A percentile compares a stretch with the other conserved stretches of the same genome.
Conservation (phyloP, 2,329 filamentous ascomycete genomes). For the Coleophoma crateriformis region DNA sequence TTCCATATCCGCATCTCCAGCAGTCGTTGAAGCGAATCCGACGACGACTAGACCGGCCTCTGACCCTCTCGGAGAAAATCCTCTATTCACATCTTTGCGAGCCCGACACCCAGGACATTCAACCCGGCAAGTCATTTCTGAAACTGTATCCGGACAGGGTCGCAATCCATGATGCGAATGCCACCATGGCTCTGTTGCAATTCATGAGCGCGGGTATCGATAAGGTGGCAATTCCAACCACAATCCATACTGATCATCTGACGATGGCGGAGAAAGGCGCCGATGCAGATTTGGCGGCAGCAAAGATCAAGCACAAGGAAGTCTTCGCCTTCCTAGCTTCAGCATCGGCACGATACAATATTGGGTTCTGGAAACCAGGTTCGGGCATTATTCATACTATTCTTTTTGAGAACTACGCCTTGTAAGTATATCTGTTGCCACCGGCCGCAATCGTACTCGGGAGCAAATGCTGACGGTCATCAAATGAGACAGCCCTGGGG, state of each 20-base stretch:
- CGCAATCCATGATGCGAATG: constrained; percentile 37
- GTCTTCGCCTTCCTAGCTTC: constrained; percentile 33
- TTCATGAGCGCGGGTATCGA: constrained; percentile 36
- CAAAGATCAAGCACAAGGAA: constrained; percentile 22
- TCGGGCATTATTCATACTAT: constrained; percentile 33
- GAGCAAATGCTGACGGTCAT: too few species aligned
- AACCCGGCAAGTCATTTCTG: constrained; percentile 31
- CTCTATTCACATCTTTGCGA: constrained; percentile 31
- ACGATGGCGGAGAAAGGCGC: constrained; percentile 28
- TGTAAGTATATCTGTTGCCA: constrained; percentile 8
- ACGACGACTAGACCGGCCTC: constrained; percentile 11
- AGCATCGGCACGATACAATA: constrained; percentile 38
- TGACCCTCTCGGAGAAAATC: constrained; percentile 33
- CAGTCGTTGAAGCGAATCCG: not conserved
- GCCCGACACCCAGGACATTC: constrained; percentile 22
- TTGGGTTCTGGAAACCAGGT: constrained; percentile 33
- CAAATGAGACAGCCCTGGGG: constrained; percentile 26
- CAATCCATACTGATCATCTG: constrained; percentile 34
- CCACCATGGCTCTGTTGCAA: constrained; percentile 35
- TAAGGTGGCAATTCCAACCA: constrained; percentile 30
- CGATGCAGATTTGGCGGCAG: constrained; percentile 24
- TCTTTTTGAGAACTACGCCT: constrained; percentile 34
- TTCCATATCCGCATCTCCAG: constrained; percentile 1
- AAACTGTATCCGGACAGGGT: constrained; percentile 31
- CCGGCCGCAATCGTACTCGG: too few species aligned